Percentiles rank a stretch among this genome's conserved stretches.
These are phyloP conservation scores for Talaromyces sp. DNA, from an alignment of 2,329 filamentous ascomycete genomes.

Conservation along the genomic window DNA sequence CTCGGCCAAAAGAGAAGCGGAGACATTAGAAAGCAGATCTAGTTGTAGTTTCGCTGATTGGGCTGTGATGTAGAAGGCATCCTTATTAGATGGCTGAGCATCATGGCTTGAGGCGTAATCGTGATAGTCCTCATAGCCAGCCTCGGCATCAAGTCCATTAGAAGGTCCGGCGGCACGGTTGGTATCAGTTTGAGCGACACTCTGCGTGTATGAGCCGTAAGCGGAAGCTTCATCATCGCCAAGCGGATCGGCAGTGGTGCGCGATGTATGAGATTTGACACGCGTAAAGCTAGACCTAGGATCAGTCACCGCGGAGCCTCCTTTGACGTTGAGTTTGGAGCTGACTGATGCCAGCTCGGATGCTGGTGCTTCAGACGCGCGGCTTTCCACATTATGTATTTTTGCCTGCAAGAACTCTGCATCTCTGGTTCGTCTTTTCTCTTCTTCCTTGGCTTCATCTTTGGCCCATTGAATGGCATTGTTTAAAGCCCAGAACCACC, in stretches of 20 bases:
- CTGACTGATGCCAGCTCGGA: conserved; percentile 21
- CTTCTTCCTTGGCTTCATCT: conserved; percentile 89
- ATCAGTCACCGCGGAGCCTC: conserved; percentile 33
- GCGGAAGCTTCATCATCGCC: conserved; percentile 51
- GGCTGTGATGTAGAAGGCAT: conserved; percentile 94
- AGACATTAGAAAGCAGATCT: conserved; percentile 81
- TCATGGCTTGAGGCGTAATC: conserved; percentile 78
- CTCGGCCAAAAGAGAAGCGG: conserved; percentile 71
- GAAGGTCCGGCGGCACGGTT: conserved; percentile 44
- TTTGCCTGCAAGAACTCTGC: conserved; percentile 76
- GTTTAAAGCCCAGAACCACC: conserved; percentile 98
- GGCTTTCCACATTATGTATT: conserved; percentile 61
- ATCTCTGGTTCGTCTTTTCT: conserved; percentile 66
- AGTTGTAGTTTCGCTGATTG: conserved; percentile 91
- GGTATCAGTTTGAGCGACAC: conserved; percentile 47
- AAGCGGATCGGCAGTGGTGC: conserved; percentile 44
- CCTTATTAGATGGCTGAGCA: conserved; percentile 68
- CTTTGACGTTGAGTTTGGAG: conserved; percentile 33
- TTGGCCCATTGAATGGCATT: conserved; percentile 99
- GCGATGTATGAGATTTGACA: conserved; percentile 47
- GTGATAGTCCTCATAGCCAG: conserved; percentile 68
- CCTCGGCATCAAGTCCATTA: conserved; percentile 53
- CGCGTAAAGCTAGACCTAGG: conserved; percentile 40
- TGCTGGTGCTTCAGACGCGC: conserved; percentile 38
- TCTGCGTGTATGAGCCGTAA: conserved; percentile 54